phyloP scores from a whole-genome alignment of 2,329 filamentous ascomycete species.

The Cadophora luteo-olivacea region DNA sequence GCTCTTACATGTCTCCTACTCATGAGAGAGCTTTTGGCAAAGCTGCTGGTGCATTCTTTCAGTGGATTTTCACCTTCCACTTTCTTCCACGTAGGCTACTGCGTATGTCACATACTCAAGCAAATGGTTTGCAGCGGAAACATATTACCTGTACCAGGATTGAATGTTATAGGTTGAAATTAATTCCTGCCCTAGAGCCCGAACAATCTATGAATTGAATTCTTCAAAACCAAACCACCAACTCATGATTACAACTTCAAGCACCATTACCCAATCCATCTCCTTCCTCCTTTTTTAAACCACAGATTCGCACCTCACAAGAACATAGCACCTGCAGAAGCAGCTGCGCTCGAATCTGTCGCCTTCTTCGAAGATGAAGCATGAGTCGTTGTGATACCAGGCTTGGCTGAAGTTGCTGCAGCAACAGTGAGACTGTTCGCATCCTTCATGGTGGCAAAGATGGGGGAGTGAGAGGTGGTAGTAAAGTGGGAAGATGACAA shows the following conservation, averaged over 20 bases:
- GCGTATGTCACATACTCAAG: too few relatives aligned
- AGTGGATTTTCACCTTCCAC: too few relatives aligned
- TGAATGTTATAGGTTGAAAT: neutral
- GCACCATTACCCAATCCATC: neutral
- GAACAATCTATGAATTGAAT: neutral
- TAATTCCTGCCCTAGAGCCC: neutral
- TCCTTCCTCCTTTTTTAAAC: too few relatives aligned
- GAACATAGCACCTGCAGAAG: constrained; percentile 20
- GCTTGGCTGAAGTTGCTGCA: constrained; percentile 16
- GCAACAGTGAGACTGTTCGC: constrained; percentile 8
- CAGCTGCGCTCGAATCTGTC: neutral
- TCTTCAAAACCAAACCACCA: neutral
- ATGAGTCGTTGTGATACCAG: constrained; percentile 17
- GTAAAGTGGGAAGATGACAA: neutral
- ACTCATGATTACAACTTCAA: neutral
- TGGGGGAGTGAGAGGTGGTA: neutral
- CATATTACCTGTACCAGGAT: neutral
- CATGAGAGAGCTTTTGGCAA: too few relatives aligned
- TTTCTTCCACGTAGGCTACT: too few relatives aligned
- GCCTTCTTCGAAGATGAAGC: constrained; percentile 16
- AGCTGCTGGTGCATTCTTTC: too few relatives aligned
- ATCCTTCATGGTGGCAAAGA: constrained; percentile 10
- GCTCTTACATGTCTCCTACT: too few relatives aligned
- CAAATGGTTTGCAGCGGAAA: neutral
- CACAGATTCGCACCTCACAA: too few relatives aligned